Base-by-base conservation (phyloP, 805 yeast genomes). In the Wickerhamomyces alni region DNA sequence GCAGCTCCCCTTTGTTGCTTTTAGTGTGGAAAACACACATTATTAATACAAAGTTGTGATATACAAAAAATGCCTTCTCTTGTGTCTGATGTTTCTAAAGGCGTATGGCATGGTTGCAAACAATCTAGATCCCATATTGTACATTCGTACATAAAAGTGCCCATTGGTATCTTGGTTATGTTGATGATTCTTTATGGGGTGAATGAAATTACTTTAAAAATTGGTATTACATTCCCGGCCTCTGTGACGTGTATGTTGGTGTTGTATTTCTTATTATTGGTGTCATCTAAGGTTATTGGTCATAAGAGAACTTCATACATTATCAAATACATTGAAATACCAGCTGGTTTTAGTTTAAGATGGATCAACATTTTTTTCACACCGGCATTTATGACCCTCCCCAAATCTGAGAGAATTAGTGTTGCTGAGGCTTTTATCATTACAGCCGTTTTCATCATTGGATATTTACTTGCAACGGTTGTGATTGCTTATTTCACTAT, bases 291-390 rank as follows among this genome's bases (percentile, higher is more conserved):
- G 40, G 18, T 64, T 1, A 47, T 67, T 13, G 75, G 75, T 7
- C 60, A 66, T 26, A 45, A 47, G 22, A 45, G 40, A n/a, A 60
- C 65, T 1, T 36, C 52, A 5, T 37, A 40, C 7, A 29, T 61
- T 2, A 41, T 58, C 3, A 57, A 47, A 30, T 45, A 58, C 25
- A 59, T 80, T 36, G 77, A 80, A 36, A 72, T 82, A n/a, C 75
- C 87, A 13, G 73, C 74, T 63, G 82, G 82, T 44, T 81, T 82
- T 56, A 67, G 82, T 2, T 65, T 84, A 36, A 69, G 82, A 40
- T 84, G 93, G 91, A 85, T 85, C 61, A 82, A 81, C 55, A 71
- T 82, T 6, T 82, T 80, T 54, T 85, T 84, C 66, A 77, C 86
- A 1, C 91, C 93, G 1, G 79, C 88, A 0, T 84, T 85, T 53